Evolutionary conservation across 2,329 filamentous ascomycete genomes (phyloP).

Genomic region (Endocalyx cinctus): DNA sequence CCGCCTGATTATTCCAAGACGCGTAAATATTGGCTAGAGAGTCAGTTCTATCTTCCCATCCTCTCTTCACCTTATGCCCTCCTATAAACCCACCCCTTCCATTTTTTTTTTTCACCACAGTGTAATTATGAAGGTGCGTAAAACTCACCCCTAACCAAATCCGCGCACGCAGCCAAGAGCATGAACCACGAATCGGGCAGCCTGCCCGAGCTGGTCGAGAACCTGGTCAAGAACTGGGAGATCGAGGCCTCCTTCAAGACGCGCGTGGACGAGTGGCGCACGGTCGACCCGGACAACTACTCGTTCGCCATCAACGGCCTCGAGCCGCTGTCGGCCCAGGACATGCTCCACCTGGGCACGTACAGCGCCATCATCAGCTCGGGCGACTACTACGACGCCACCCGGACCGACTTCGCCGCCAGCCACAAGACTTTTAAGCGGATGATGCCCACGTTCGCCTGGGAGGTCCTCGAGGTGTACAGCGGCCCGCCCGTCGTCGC

Average conservation of each 20-base stretch:
- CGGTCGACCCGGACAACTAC: conserved; percentile 56
- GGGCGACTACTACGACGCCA: conserved; percentile 61
- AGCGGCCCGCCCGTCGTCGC: conserved; percentile 57
- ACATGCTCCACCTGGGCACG: conserved; percentile 64
- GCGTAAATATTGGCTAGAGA: conserved; percentile 52
- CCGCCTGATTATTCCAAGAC: conserved; percentile 63
- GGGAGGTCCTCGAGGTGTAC: conserved; percentile 67
- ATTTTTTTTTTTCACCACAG: not conserved
- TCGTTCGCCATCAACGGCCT: conserved; percentile 61
- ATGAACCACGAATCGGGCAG: conserved; percentile 51
- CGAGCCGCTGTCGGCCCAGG: conserved; percentile 49
- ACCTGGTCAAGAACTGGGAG: conserved; percentile 71
- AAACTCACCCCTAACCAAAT: conserved; percentile 1
- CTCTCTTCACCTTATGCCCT: no score
- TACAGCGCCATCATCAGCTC: conserved; percentile 64
- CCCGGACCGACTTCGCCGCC: conserved; percentile 55
- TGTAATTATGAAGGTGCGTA: not conserved
- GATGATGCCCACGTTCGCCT: conserved; percentile 70
- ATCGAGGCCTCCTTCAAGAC: conserved; percentile 67
- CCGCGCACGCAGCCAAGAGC: conserved; percentile 45
- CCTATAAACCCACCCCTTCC: no score
- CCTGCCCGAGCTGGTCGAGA: conserved; percentile 59
- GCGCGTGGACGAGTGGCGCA: conserved; percentile 58
- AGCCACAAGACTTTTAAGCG: conserved; percentile 69
- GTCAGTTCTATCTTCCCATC: conserved; percentile 34